Percentiles rank a stretch among this genome's conserved stretches.
phyloP scores from a whole-genome alignment of 306 rosid species.

The Gastrolobium villosum region DNA sequence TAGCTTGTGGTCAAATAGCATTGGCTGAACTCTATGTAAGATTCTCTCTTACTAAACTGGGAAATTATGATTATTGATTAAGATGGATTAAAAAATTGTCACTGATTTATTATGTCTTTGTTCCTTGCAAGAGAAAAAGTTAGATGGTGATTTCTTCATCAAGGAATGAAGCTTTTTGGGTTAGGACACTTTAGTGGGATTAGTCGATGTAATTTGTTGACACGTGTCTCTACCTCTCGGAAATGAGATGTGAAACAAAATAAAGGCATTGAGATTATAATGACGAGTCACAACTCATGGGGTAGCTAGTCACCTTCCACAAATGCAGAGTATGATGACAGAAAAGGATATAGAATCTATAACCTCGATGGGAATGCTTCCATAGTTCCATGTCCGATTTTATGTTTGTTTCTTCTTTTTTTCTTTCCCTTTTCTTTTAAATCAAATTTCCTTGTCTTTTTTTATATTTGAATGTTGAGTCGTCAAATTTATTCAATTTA shows the following conservation, averaged over 20 bases:
- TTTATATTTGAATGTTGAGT: too few relatives aligned
- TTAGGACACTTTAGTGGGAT: not conserved
- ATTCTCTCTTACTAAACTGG: constrained; percentile 3
- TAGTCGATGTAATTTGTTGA: constrained; percentile 42
- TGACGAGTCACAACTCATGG: constrained; percentile 19
- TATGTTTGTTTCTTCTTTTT: not conserved
- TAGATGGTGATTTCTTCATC: constrained; percentile 28
- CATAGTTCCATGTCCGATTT: not conserved
- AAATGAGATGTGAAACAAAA: constrained; percentile 30
- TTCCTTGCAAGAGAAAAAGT: constrained; percentile 22
- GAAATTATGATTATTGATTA: constrained; percentile 7
- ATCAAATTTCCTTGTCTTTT: too few relatives aligned
- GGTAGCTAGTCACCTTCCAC: too few relatives aligned
- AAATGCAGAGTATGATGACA: not conserved
- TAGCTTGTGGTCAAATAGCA: not conserved
- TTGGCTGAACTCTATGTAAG: not conserved
- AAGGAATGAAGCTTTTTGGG: constrained; percentile 24
- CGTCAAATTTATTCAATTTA: too few relatives aligned
- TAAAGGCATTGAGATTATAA: not conserved
- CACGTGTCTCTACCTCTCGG: not conserved
- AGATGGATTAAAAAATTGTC: constrained; percentile 22
- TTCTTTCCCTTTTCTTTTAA: too few relatives aligned
- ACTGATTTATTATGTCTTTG: constrained; percentile 25
- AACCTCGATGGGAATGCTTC: not conserved
- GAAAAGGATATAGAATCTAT: not conserved